Conservation (phyloP, 345 rosid species). For the Corchorus olitorius region DNA sequence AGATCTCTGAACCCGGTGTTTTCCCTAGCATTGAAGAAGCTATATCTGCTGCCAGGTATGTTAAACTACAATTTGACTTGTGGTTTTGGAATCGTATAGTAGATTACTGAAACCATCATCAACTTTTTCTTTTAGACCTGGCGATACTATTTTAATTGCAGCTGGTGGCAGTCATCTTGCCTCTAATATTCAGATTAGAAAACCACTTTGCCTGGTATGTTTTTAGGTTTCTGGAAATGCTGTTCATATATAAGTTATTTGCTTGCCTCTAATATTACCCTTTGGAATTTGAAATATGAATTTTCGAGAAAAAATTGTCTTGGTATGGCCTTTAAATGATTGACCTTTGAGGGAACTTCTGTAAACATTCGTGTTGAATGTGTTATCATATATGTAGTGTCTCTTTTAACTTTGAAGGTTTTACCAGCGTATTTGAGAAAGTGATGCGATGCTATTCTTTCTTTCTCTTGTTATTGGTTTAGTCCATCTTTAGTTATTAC, state of each 20-base stretch:
- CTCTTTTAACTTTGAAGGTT: background rate
- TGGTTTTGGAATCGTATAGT: slow-evolving; percentile 1
- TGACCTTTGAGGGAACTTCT: slow-evolving; percentile 3
- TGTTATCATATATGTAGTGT: background rate
- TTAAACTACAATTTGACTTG: slow-evolving; percentile 9
- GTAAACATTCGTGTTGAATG: background rate
- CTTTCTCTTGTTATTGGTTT: background rate
- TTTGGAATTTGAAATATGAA: background rate
- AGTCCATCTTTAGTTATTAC: background rate
- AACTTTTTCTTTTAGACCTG: slow-evolving; percentile 61
- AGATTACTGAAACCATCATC: slow-evolving; percentile 22
- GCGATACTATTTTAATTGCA: slow-evolving; percentile 89
- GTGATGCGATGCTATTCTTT: background rate
- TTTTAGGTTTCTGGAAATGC: background rate
- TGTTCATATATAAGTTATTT: background rate
- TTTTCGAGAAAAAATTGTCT: background rate
- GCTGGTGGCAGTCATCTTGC: slow-evolving; percentile 78
- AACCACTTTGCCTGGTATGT: slow-evolving; percentile 95
- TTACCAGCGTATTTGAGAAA: background rate
- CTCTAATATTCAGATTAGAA: slow-evolving; percentile 81
- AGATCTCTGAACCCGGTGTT: slow-evolving; percentile 61
- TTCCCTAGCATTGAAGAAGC: slow-evolving; percentile 76
- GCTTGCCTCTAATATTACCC: background rate
- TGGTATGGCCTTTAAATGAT: background rate
- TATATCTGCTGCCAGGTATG: slow-evolving; percentile 91